A percentile compares a stretch with the other conserved stretches of the same genome.
phyloP scores from a whole-genome alignment of 2,329 filamentous ascomycete species.

The Hirsutella thompsonii region DNA sequence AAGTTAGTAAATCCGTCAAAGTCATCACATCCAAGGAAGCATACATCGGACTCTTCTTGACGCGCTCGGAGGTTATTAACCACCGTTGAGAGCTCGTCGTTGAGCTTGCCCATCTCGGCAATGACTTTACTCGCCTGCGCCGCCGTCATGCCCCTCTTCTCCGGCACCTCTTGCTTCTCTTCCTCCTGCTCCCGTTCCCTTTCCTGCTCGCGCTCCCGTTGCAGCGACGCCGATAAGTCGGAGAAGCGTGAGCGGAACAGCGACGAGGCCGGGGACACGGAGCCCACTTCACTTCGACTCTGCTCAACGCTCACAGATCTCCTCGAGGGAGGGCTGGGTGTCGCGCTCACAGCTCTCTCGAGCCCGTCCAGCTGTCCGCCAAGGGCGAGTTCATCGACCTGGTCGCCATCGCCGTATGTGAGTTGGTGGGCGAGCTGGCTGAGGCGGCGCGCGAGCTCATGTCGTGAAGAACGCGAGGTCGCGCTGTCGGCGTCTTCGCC shows the following conservation, averaged over 20 bases:
- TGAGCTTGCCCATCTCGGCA: slow-evolving; percentile 26
- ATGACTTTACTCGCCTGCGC: slow-evolving; percentile 24
- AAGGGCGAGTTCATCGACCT: slow-evolving; percentile 21
- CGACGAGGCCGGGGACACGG: slow-evolving; percentile 21
- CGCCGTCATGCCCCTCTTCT: slow-evolving; percentile 18
- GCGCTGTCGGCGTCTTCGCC: slow-evolving; percentile 1
- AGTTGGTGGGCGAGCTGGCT: slow-evolving; percentile 25
- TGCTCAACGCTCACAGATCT: slow-evolving; percentile 12
- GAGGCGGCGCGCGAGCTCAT: slow-evolving; percentile 30
- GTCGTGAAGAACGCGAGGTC: slow-evolving; percentile 18
- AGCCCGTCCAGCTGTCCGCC: slow-evolving; percentile 24
- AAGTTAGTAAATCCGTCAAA: background rate
- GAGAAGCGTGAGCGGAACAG: slow-evolving; percentile 25
- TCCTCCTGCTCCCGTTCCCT: slow-evolving; percentile 13
- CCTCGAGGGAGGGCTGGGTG: slow-evolving; percentile 6
- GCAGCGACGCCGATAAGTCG: slow-evolving; percentile 23
- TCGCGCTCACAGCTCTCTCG: slow-evolving; percentile 14
- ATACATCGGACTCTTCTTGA: slow-evolving; percentile 46
- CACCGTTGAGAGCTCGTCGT: slow-evolving; percentile 34
- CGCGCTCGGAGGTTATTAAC: slow-evolving; percentile 38
- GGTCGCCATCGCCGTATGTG: slow-evolving; percentile 16
- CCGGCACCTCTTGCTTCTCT: slow-evolving; percentile 13
- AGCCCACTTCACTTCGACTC: slow-evolving; percentile 13
- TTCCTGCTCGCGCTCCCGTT: slow-evolving; percentile 15
- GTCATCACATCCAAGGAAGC: slow-evolving; percentile 3